Percentiles rank a stretch among this genome's conserved stretches.
phyloP scores from a whole-genome alignment of 2,329 filamentous ascomycete genomes.

The Trichoderma sp. region DNA sequence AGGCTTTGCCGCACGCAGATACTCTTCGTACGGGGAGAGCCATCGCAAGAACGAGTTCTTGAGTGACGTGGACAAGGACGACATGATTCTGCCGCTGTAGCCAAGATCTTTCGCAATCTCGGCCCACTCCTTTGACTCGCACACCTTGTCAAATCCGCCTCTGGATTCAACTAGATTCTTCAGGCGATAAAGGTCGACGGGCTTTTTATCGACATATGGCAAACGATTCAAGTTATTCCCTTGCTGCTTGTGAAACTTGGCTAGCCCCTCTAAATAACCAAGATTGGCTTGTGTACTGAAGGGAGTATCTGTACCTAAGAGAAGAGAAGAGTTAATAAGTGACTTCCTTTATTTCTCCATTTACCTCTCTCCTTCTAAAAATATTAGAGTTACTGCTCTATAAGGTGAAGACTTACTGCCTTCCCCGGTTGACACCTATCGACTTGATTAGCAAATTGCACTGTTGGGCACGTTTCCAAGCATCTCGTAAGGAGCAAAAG shows the following conservation, averaged over 20 bases:
- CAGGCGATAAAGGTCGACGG: slow-evolving; percentile 88
- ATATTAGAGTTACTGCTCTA: not conserved
- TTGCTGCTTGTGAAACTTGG: slow-evolving; percentile 95
- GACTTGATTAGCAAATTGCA: slow-evolving; percentile 22
- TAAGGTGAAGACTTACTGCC: slow-evolving; percentile 65
- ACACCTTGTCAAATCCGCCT: slow-evolving; percentile 93
- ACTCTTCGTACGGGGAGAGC: slow-evolving; percentile 96
- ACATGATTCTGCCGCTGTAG: slow-evolving; percentile 99
- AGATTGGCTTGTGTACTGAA: slow-evolving; percentile 89
- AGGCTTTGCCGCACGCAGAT: slow-evolving; percentile 83
- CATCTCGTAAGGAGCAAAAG: too few relatives aligned
- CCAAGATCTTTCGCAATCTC: slow-evolving; percentile 95
- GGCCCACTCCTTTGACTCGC: slow-evolving; percentile 97
- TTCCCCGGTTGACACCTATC: slow-evolving; percentile 74
- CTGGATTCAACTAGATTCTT: slow-evolving; percentile 96
- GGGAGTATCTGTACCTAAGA: slow-evolving; percentile 48
- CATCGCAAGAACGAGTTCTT: slow-evolving; percentile 98
- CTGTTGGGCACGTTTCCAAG: too few relatives aligned
- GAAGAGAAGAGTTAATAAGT: slow-evolving; percentile 34
- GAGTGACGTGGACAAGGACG: slow-evolving; percentile 90
- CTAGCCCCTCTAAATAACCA: slow-evolving; percentile 90
- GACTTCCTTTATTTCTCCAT: not conserved
- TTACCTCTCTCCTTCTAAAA: not conserved
- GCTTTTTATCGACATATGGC: slow-evolving; percentile 96
- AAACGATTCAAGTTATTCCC: slow-evolving; percentile 91